Percentiles rank a stretch among this genome's conserved stretches.
Evolutionary conservation across 2,329 filamentous ascomycete species (phyloP).

Genomic region (Hymenoscyphus albidus): DNA sequence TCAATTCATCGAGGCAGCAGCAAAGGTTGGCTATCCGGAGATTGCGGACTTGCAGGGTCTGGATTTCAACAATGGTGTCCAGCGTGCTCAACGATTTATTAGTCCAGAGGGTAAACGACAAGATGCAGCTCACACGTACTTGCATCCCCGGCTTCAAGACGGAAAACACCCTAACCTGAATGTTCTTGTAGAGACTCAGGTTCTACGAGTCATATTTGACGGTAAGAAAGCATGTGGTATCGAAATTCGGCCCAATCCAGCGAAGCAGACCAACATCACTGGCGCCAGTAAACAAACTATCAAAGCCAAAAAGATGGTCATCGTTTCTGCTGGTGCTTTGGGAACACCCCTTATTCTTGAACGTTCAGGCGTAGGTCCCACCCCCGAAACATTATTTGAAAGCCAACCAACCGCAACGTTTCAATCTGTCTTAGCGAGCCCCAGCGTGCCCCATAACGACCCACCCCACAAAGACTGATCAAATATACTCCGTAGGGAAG

Average conservation of each 20-base stretch:
- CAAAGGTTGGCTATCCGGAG: slow-evolving; percentile 45
- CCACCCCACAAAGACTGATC: too few relatives aligned
- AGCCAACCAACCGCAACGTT: too few relatives aligned
- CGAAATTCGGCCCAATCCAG: slow-evolving; percentile 47
- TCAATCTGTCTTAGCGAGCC: too few relatives aligned
- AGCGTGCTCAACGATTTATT: slow-evolving; percentile 45
- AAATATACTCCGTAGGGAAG: too few relatives aligned
- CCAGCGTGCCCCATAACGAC: too few relatives aligned
- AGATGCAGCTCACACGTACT: slow-evolving; percentile 50
- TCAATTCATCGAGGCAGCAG: slow-evolving; percentile 46
- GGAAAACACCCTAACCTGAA: slow-evolving; percentile 52
- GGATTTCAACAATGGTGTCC: slow-evolving; percentile 33
- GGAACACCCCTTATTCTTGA: slow-evolving; percentile 47
- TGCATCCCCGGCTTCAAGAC: slow-evolving; percentile 46
- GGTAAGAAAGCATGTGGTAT: slow-evolving; percentile 39
- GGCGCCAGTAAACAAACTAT: neutral
- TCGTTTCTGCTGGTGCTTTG: slow-evolving; percentile 37
- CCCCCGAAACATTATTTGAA: too few relatives aligned
- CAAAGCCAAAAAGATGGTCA: slow-evolving; percentile 49
- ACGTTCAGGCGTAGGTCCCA: slow-evolving; percentile 52
- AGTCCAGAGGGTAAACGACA: slow-evolving; percentile 47
- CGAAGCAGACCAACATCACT: slow-evolving; percentile 24
- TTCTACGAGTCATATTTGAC: slow-evolving; percentile 48
- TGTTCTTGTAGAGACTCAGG: slow-evolving; percentile 51
- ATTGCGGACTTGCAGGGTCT: slow-evolving; percentile 50